These are phyloP conservation scores for Globisporangium abappressorium DNA, from an alignment of 352 stramenopile species.

Conservation along the genomic window DNA sequence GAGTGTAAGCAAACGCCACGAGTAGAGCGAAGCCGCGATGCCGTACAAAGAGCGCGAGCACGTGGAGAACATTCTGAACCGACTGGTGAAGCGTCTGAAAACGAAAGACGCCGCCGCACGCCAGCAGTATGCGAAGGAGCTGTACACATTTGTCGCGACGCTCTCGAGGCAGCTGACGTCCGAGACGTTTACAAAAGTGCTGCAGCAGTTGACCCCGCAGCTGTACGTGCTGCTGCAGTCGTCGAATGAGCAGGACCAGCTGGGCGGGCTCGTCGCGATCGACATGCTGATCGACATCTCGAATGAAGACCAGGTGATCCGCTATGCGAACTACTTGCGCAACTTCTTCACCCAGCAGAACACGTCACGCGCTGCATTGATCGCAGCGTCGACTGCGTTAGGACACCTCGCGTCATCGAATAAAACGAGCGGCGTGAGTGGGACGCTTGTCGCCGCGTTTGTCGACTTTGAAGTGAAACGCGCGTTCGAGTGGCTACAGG, in stretches of 20 bases:
- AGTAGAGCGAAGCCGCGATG: slow-evolving; percentile 4
- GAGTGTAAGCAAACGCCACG: background rate
- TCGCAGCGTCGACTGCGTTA: slow-evolving; percentile 72
- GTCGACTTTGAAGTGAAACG: slow-evolving; percentile 92
- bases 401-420: slow-evolving; percentile 79
- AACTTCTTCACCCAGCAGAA: slow-evolving; percentile 81
- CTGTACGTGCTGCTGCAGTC: slow-evolving; percentile 70
- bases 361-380: slow-evolving; percentile 51
- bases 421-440: slow-evolving; percentile 61
- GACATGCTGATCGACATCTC: slow-evolving; percentile 78
- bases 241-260: slow-evolving; percentile 56
- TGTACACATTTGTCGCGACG: slow-evolving; percentile 59
- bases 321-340: slow-evolving; percentile 88
- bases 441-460: slow-evolving; percentile 85
- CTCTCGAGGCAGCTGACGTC: slow-evolving; percentile 73
- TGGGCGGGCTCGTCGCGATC: slow-evolving; percentile 75
- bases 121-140: slow-evolving; percentile 45
- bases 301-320: slow-evolving; percentile 87
- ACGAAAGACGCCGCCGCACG: slow-evolving; percentile 35
- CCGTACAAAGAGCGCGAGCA: slow-evolving; percentile 60
- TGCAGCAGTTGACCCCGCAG: slow-evolving; percentile 74
- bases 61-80: slow-evolving; percentile 51
- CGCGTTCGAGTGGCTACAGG: slow-evolving; percentile 88
- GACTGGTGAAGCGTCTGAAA: slow-evolving; percentile 63
- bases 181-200: slow-evolving; percentile 74